Percentiles rank a stretch among this genome's conserved stretches.
Evolutionary conservation across 148 eudicot species (phyloP).

Genomic region (Spergularia marina): DNA sequence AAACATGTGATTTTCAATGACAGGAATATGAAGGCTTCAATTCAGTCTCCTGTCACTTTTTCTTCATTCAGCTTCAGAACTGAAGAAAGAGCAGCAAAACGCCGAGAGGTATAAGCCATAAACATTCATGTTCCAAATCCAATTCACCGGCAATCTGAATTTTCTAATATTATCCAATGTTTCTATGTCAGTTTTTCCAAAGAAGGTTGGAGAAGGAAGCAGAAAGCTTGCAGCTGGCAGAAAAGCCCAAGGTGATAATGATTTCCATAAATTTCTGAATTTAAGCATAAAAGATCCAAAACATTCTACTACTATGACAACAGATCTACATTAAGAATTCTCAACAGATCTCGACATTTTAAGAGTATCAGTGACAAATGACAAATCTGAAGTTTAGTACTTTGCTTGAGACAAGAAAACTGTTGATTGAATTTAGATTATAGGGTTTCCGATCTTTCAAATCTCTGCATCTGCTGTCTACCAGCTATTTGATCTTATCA

Average conservation of each 20-base stretch:
- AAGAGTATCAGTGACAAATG: neutral
- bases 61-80: slow-evolving; percentile 65
- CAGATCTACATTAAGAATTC: neutral
- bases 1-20: slow-evolving; percentile 10
- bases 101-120: slow-evolving; percentile 56
- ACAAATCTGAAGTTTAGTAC: neutral
- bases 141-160: neutral
- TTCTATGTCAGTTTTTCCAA: slow-evolving; percentile 48
- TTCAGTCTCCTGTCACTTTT: slow-evolving; percentile 37
- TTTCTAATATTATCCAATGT: neutral
- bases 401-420: neutral
- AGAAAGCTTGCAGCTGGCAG: slow-evolving; percentile 36
- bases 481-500: neutral
- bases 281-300: neutral
- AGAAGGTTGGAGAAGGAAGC: slow-evolving; percentile 59
- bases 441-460: neutral
- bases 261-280: slow-evolving; percentile 3
- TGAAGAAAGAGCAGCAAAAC: slow-evolving; percentile 79
- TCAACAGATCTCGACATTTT: neutral
- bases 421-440: neutral
- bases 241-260: slow-evolving; percentile 52
- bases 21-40: slow-evolving; percentile 45
- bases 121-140: neutral
- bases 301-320: neutral
- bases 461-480: neutral